Evolutionary conservation across 306 rosid species (phyloP), one percentile per base, ranked within the genome.

Genomic region (Ochetophila trinervis): DNA sequence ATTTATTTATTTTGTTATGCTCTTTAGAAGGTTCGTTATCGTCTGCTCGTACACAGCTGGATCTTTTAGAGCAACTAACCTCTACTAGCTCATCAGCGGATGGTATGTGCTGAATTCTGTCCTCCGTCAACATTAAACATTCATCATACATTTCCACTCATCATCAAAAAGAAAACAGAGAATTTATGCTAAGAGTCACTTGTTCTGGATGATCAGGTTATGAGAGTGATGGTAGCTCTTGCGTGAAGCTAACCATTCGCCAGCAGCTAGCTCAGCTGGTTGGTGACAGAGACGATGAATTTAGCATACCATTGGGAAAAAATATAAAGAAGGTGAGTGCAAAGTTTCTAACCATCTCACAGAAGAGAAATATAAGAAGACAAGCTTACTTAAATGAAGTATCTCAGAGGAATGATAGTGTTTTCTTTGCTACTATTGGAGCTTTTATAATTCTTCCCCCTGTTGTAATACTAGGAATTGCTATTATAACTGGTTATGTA

Each of bases 361-460:
- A 93, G 75, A 93, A 62, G 86, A 85, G 99, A 78, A 93, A 93
- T 72, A 90, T 93, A 77, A 86, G 13, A 77, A 88, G 99, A 75
- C 99, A 93, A 56, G 68, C 80, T 67, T 90, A 93, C 78, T 74
- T 93, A 53, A 42, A 87, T 20, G 90, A 90, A 82, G 96, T 90
- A 13, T 86, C 99, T 62, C 89, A 84, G 53, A 90, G 99, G 78
- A 93, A 90, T 74, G 99, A 90, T 70, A 78, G 97, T 3, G 87
- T 73, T 60, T 84, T 89, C 84, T 93, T 93, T 69, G 94, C 99
- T 69, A 90, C 94, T 34, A 79, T 90, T 70, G 99, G 95, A 74
- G 97, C 96, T 44, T 93, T 87, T 78, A 83, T 93, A 67, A 68
- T 93, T 83, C 88, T 93, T 70, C 99, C 99, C 18, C 97, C 99